Conservation (phyloP, 139 green algal genomes). For the Closterium sp. region DNA sequence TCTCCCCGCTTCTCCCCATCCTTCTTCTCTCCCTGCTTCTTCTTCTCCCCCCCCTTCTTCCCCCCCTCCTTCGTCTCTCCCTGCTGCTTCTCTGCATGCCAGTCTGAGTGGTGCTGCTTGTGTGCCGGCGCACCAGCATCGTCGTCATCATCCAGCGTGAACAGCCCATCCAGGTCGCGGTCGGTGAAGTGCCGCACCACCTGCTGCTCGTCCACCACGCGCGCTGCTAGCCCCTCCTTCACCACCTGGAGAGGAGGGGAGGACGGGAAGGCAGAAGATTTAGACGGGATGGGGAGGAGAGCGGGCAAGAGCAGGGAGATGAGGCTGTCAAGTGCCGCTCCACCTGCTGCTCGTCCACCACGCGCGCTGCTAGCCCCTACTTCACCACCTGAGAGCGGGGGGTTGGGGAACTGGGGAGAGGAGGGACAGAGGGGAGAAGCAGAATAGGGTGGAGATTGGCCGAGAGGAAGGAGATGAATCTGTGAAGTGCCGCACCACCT, state of each 20-base stretch:
- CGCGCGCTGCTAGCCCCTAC: conserved; percentile 23
- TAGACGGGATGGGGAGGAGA: not conserved
- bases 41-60: not conserved
- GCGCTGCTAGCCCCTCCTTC: conserved; percentile 34
- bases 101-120: not conserved
- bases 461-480: not conserved
- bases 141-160: conserved; percentile 26
- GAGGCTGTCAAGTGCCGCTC: conserved; percentile 20
- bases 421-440: not conserved
- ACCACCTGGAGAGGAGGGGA: conserved; percentile 22
- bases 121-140: not conserved
- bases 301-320: too few species aligned
- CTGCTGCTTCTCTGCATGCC: not conserved
- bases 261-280: not conserved
- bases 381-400: conserved; percentile 26
- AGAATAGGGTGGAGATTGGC: too few species aligned
- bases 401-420: not conserved
- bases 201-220: conserved; percentile 41
- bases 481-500: conserved; percentile 28
- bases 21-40: not conserved
- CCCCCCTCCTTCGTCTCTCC: not conserved
- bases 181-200: conserved; percentile 24
- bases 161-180: conserved; percentile 21
- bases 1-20: not conserved
- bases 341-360: conserved; percentile 41